Conservation (phyloP, 1,284 basidiomycete genomes). For the Flammula alnicola region DNA sequence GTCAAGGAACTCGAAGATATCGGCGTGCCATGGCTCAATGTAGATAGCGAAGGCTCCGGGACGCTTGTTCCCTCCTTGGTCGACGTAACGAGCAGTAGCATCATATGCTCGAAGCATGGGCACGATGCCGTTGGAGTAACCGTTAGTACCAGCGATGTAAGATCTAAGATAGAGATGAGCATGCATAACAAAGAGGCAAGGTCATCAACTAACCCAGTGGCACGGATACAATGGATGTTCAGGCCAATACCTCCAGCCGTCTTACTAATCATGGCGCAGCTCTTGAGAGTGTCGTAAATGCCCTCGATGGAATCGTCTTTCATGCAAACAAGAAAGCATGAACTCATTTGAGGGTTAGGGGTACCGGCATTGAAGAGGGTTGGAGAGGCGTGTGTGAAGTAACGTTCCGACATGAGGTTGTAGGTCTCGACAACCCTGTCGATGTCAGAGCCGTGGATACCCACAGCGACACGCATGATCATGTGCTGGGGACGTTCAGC, state of each 20-base stretch:
- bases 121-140: constrained; percentile 98
- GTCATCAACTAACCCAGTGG: constrained; percentile 74
- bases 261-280: constrained; percentile 99
- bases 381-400: constrained; percentile 98
- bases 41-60: constrained; percentile 99
- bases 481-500: constrained; percentile 99
- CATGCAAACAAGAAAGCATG: constrained; percentile 98
- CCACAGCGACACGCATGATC: constrained; percentile 99
- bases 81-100: constrained; percentile 98
- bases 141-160: constrained; percentile 95
- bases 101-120: constrained; percentile 99
- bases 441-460: constrained; percentile 92
- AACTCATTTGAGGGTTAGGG: constrained; percentile 92
- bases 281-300: constrained; percentile 98
- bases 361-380: constrained; percentile 99
- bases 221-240: constrained; percentile 96
- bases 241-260: constrained; percentile 98
- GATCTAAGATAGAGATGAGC: constrained; percentile 49
- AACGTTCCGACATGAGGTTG: constrained; percentile 94
- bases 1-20: constrained; percentile 98
- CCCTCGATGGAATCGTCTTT: constrained; percentile 99
- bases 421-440: constrained; percentile 93
- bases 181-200: constrained; percentile 23
- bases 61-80: constrained; percentile 99
- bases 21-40: constrained; percentile 97